A percentile compares a stretch with the other conserved stretches of the same genome.
Conservation (phyloP, 768 basidiomycete species). For the Coprinopsis sp. region DNA sequence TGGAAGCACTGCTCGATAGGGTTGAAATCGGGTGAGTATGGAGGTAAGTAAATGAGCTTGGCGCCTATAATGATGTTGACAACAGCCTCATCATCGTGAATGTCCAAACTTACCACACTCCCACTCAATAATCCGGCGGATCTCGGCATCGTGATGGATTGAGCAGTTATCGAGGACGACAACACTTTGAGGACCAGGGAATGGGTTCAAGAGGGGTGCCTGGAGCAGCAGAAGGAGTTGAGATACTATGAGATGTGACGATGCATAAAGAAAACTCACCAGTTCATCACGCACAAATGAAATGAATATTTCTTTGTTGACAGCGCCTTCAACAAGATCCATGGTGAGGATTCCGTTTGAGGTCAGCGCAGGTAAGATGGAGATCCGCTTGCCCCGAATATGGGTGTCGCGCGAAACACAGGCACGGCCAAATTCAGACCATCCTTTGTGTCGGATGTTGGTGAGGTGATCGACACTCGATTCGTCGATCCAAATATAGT, state of each 20-base stretch:
- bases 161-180: slow-evolving; percentile 3
- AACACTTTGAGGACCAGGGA: background rate
- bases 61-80: background rate
- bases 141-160: slow-evolving; percentile 4
- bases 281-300: background rate
- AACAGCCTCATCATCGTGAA: background rate
- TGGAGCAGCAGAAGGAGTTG: background rate
- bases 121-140: background rate
- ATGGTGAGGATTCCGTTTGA: background rate
- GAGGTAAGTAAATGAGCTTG: slow-evolving; percentile 1
- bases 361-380: background rate
- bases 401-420: background rate
- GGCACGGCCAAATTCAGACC: background rate
- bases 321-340: background rate
- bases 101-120: background rate
- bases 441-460: slow-evolving; percentile 1
- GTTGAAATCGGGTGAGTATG: slow-evolving; percentile 1
- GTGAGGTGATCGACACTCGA: slow-evolving; percentile 4
- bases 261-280: background rate
- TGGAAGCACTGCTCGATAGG: background rate
- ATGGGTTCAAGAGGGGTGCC: background rate
- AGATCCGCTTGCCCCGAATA: background rate
- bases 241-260: background rate
- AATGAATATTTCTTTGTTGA: slow-evolving; percentile 3
- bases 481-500: slow-evolving; percentile 5